Percentiles rank a stretch among this genome's conserved stretches.
phyloP scores from a whole-genome alignment of 2,329 filamentous ascomycete species.

The Alternaria viburni region DNA sequence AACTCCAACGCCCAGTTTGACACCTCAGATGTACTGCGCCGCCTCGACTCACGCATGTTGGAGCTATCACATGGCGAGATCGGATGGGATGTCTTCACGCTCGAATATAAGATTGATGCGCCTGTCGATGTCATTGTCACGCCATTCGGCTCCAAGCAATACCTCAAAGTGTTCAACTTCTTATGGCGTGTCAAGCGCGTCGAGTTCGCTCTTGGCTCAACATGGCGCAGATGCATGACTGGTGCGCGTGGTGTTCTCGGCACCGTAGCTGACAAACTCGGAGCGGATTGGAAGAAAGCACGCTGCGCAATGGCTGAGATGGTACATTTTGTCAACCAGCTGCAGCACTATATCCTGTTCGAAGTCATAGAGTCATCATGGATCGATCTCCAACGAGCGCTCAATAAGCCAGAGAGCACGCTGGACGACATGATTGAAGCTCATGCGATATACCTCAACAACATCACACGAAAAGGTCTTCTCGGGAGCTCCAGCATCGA shows the following conservation, averaged over 20 bases:
- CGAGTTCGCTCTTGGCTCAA: constrained; percentile 88
- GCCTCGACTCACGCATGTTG: constrained; percentile 96
- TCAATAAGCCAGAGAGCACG: constrained; percentile 84
- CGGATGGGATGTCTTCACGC: constrained; percentile 98
- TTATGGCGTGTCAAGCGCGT: constrained; percentile 98
- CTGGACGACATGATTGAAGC: constrained; percentile 94
- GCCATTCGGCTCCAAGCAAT: constrained; percentile 92
- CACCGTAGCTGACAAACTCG: constrained; percentile 73
- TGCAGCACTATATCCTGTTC: constrained; percentile 98
- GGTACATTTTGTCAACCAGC: constrained; percentile 96
- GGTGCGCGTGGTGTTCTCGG: constrained; percentile 89
- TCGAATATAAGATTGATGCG: constrained; percentile 97
- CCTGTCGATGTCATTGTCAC: constrained; percentile 97
- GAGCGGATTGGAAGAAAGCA: constrained; percentile 86
- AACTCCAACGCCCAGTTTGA: constrained; percentile 98
- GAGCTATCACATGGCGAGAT: constrained; percentile 96
- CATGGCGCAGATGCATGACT: constrained; percentile 96
- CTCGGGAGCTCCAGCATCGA: constrained; percentile 74
- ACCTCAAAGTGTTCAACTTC: constrained; percentile 99
- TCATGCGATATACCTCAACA: constrained; percentile 87
- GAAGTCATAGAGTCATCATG: constrained; percentile 97
- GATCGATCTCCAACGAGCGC: constrained; percentile 84
- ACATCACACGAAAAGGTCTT: constrained; percentile 94
- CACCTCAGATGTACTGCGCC: constrained; percentile 84
- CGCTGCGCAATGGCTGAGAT: constrained; percentile 92